These are phyloP conservation scores for Candida easanensis DNA, from an alignment of 805 yeast genomes.

Conservation along the genomic window DNA sequence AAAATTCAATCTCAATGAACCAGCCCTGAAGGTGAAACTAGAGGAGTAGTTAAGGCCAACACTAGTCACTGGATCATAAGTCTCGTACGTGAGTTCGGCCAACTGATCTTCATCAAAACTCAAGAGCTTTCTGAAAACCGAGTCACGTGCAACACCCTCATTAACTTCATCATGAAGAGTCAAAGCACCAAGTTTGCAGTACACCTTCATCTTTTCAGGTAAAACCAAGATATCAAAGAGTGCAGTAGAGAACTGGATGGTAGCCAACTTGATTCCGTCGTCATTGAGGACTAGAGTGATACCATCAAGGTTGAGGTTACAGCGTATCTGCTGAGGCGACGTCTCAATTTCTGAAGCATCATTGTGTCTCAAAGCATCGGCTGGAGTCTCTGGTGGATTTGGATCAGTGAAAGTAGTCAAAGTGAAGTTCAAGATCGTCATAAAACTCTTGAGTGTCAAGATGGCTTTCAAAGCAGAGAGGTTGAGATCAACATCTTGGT, in stretches of 20 bases:
- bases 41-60: slow-evolving; percentile 50
- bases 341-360: slow-evolving; percentile 51
- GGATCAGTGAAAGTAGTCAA: slow-evolving; percentile 89
- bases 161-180: slow-evolving; percentile 74
- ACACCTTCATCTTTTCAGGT: slow-evolving; percentile 75
- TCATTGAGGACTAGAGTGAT: slow-evolving; percentile 76
- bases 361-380: slow-evolving; percentile 69
- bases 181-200: slow-evolving; percentile 73
- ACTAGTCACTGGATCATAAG: slow-evolving; percentile 59
- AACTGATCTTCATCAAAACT: slow-evolving; percentile 78
- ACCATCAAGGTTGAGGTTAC: slow-evolving; percentile 67
- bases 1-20: slow-evolving; percentile 73
- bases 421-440: slow-evolving; percentile 76
- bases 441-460: slow-evolving; percentile 70
- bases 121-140: slow-evolving; percentile 61
- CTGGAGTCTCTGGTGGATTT: slow-evolving; percentile 61
- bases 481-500: slow-evolving; percentile 68
- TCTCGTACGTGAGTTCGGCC: slow-evolving; percentile 82
- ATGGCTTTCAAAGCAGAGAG: slow-evolving; percentile 78
- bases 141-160: slow-evolving; percentile 56
- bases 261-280: slow-evolving; percentile 78
- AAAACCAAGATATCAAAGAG: slow-evolving; percentile 59
- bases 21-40: slow-evolving; percentile 59
- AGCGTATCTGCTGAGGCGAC: slow-evolving; percentile 73
- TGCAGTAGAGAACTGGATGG: slow-evolving; percentile 73